These are phyloP conservation scores for Ceratocystis colombiana DNA, from an alignment of 2,329 filamentous ascomycete genomes.

Conservation along the genomic window DNA sequence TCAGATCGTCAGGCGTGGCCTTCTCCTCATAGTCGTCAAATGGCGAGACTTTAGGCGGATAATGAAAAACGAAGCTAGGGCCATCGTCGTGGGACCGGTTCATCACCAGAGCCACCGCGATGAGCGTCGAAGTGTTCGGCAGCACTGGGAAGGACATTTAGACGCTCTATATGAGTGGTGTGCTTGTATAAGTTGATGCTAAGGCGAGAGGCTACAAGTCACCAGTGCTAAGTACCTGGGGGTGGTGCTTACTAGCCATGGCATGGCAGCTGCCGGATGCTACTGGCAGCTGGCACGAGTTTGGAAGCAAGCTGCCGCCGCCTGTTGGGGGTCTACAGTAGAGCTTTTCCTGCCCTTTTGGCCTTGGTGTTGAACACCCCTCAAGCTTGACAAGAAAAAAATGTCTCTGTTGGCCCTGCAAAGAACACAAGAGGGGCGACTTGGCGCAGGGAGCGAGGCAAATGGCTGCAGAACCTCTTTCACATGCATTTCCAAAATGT, in stretches of 20 bases:
- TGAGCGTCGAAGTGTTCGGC: conserved; percentile 46
- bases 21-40: conserved; percentile 32
- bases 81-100: conserved; percentile 61
- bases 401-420: background rate
- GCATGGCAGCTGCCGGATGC: background rate
- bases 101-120: conserved; percentile 65
- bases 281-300: background rate
- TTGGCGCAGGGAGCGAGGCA: background rate
- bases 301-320: background rate
- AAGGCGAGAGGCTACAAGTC: background rate
- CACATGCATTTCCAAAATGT: conserved; percentile 16
- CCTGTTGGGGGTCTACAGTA: background rate
- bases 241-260: too few relatives aligned
- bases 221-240: too few relatives aligned
- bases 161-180: conserved; percentile 22
- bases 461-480: conserved; percentile 11
- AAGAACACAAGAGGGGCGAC: conserved; percentile 4
- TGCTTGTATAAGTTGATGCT: background rate
- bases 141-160: conserved; percentile 42
- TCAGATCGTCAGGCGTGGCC: conserved; percentile 42
- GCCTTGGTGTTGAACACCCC: too few relatives aligned
- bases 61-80: conserved; percentile 76
- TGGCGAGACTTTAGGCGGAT: conserved; percentile 50
- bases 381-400: background rate
- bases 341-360: too few relatives aligned